A percentile compares a stretch with the other conserved stretches of the same genome.
Conservation (phyloP, 1,139 yeast genomes). For the Blastobotrys buckinghamii region DNA sequence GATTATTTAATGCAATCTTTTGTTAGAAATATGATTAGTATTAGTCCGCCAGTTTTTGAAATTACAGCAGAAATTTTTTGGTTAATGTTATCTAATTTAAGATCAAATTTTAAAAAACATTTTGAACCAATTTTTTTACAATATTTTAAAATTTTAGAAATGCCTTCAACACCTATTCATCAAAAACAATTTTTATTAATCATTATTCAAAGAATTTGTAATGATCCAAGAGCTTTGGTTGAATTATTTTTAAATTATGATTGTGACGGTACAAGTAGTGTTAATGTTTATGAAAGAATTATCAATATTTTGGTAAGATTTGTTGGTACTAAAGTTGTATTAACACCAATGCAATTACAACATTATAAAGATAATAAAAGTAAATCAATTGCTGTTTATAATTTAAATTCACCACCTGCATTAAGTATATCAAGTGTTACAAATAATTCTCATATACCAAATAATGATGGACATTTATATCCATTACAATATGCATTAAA, state of each 20-base stretch:
- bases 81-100: conserved; percentile 73
- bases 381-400: conserved; percentile 66
- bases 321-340: conserved; percentile 66
- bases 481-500: conserved; percentile 69
- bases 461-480: conserved; percentile 34
- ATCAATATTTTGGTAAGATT: conserved; percentile 72
- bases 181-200: conserved; percentile 84
- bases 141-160: conserved; percentile 88
- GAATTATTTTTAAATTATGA: conserved; percentile 94
- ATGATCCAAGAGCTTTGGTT: conserved; percentile 84
- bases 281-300: conserved; percentile 78
- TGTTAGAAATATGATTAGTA: conserved; percentile 90
- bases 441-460: conserved; percentile 49
- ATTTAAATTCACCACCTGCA: conserved; percentile 65
- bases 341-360: conserved; percentile 60
- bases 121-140: conserved; percentile 92
- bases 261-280: conserved; percentile 70
- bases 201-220: conserved; percentile 71
- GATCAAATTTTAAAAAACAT: conserved; percentile 85
- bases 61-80: conserved; percentile 89
- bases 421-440: conserved; percentile 57
- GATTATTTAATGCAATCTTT: conserved; percentile 78
- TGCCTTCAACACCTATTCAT: conserved; percentile 86
- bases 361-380: conserved; percentile 59
- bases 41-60: conserved; percentile 88